Base-by-base conservation (phyloP, 2,329 filamentous ascomycete species). In the Diaporthe ilicicola region DNA sequence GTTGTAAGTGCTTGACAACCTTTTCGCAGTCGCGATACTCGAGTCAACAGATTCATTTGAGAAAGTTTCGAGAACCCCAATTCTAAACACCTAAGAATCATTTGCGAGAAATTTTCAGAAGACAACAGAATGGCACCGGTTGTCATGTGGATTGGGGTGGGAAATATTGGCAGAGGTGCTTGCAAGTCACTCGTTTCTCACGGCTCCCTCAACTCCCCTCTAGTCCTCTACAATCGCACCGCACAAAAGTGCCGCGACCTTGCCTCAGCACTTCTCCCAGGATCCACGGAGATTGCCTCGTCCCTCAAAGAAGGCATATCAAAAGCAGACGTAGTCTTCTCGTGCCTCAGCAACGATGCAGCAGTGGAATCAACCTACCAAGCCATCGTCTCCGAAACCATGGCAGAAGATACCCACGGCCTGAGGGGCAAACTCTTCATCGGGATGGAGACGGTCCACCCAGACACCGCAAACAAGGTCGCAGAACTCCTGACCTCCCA, bases 191-290 rank as follows among this genome's bases (percentile, higher is more conserved):
- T 69, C 34, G 34, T 51, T 4, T 39, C 19, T 2, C 24, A 53
- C 1, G 55, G 46, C 32, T 32, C 27, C 2, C 55, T 69, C 19
- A 42, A 29, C 10, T 22, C 27, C 7, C 55, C 55, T 17, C 27
- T 64, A 17, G 48, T 69, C 2, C 42, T 69, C 13, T 64, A 64
- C 48, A 69, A 64, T 17, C 48, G 55, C 54, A 69, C 55, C 22
- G 2, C 32, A 9, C 13, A 50, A 5, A 48, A 50, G 2, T 39
- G 46, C 54, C 24, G 37, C 17, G 67, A 64, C 15, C 55, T 64
- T 3, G 55, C 46, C 48, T 22, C 55, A 10, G 22, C 17, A 17
- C 22, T 62, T 22, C 6, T 42, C 9, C 53, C 32, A 1, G 44
- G 24, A 27, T 19, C 22, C 8, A n/a, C 44, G 4, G 5, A 4